phyloP scores from a whole-genome alignment of 768 basidiomycete genomes.

The Symmetrospora coprosmae region DNA sequence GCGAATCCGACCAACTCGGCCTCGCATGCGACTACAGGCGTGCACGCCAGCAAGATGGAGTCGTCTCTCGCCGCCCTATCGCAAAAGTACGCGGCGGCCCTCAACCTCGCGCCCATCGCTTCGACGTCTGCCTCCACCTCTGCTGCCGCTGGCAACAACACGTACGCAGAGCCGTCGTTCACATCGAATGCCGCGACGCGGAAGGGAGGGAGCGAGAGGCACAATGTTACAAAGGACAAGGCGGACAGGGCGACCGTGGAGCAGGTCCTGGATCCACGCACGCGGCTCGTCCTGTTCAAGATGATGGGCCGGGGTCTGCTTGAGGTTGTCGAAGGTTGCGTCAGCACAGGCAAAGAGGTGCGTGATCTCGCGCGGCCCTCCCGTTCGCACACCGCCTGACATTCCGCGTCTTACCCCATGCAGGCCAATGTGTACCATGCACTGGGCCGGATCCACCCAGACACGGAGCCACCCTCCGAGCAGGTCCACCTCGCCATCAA shows the following conservation, averaged over 20 bases:
- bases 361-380: constrained; percentile 27
- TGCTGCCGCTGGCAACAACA: not conserved
- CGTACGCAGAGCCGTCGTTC: constrained; percentile 38
- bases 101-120: constrained; percentile 61
- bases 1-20: no score
- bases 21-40: constrained; percentile 14
- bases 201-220: constrained; percentile 68
- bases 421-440: constrained; percentile 98
- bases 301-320: constrained; percentile 84
- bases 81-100: constrained; percentile 54
- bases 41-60: constrained; percentile 44
- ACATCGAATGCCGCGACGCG: constrained; percentile 52
- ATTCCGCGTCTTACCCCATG: not conserved
- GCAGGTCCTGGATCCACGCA: constrained; percentile 92
- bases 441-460: constrained; percentile 41
- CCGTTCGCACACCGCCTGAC: not conserved
- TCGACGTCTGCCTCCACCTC: constrained; percentile 43
- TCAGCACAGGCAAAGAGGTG: constrained; percentile 96
- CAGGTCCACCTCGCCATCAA: constrained; percentile 68
- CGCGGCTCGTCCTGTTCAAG: constrained; percentile 81
- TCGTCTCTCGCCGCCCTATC: constrained; percentile 62
- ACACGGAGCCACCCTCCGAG: constrained; percentile 20
- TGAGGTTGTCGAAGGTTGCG: constrained; percentile 82
- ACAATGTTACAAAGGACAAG: constrained; percentile 80
- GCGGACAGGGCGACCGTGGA: constrained; percentile 91